phyloP scores from a whole-genome alignment of 257 asterid genomes.

The Primulina huaijiensis region DNA sequence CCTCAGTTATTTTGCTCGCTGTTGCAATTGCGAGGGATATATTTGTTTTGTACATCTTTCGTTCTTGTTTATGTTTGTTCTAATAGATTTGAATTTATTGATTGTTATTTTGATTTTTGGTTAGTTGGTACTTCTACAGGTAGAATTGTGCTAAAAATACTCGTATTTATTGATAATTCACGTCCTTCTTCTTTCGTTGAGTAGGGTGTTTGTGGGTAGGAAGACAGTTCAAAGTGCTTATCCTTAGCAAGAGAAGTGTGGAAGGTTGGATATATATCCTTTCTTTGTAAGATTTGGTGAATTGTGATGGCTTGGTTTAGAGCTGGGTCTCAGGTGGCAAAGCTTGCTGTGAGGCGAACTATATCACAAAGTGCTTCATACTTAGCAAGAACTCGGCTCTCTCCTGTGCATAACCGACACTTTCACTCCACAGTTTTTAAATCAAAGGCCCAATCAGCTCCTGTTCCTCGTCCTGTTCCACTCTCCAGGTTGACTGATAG shows the following conservation, averaged over 20 bases:
- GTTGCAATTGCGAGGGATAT: too few relatives aligned
- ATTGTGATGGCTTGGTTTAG: conserved; percentile 56
- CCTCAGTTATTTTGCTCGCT: too few relatives aligned
- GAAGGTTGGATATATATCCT: conserved; percentile 1
- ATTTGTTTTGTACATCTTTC: too few relatives aligned
- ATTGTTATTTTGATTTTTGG: too few relatives aligned
- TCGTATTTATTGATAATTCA: not conserved
- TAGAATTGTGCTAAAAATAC: not conserved
- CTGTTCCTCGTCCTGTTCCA: conserved; percentile 62
- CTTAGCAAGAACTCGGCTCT: conserved; percentile 28
- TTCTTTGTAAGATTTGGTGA: conserved; percentile 25
- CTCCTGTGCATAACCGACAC: conserved; percentile 33
- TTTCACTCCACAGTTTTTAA: conserved; percentile 46
- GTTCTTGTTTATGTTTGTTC: too few relatives aligned
- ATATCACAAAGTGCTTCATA: conserved; percentile 38
- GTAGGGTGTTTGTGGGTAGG: conserved; percentile 30
- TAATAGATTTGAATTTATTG: too few relatives aligned
- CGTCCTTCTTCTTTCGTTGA: conserved; percentile 21
- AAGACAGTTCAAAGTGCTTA: conserved; percentile 21
- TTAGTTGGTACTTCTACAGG: too few relatives aligned
- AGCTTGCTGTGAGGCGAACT: conserved; percentile 52
- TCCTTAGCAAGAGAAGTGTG: conserved; percentile 24
- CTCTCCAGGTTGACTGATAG: conserved; percentile 64
- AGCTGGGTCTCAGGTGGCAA: conserved; percentile 53
- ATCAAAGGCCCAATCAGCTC: conserved; percentile 58